phyloP scores from a whole-genome alignment of 2,329 filamentous ascomycete genomes.

The Periconia digitata region DNA sequence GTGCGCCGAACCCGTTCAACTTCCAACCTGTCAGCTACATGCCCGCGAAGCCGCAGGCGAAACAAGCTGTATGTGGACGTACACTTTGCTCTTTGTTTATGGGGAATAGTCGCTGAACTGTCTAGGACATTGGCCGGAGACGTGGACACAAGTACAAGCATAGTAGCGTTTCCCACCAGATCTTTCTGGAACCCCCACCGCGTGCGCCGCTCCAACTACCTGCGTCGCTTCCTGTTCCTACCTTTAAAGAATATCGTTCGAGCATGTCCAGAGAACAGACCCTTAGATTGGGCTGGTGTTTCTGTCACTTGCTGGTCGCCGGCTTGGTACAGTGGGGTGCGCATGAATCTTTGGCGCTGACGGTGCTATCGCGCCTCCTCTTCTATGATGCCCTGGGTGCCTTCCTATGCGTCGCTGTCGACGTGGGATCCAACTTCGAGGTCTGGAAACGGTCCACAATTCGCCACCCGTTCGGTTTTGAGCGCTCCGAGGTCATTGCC shows the following conservation, averaged over 20 bases:
- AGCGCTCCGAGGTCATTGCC: conserved; percentile 89
- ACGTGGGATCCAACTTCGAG: conserved; percentile 94
- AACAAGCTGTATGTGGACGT: conserved; percentile 57
- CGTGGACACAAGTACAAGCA: conserved; percentile 98
- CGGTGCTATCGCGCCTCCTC: conserved; percentile 86
- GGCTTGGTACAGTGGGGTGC: conserved; percentile 84
- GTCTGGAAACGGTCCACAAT: conserved; percentile 94
- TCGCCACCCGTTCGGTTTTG: conserved; percentile 88
- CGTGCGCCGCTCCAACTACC: conserved; percentile 86
- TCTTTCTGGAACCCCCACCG: conserved; percentile 89
- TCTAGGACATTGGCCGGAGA: conserved; percentile 82
- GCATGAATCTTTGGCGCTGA: conserved; percentile 84
- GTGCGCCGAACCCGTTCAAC: conserved; percentile 75
- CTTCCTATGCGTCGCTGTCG: conserved; percentile 85
- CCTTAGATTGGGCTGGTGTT: conserved; percentile 81
- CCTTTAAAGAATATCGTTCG: conserved; percentile 79
- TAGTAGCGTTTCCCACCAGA: conserved; percentile 92
- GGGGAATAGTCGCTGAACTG: conserved; percentile 23
- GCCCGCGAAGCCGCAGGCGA: conserved; percentile 66
- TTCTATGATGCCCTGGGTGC: conserved; percentile 95
- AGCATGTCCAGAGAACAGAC: conserved; percentile 91
- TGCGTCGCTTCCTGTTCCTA: conserved; percentile 89
- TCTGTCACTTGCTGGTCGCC: conserved; percentile 82
- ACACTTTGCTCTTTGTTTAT: background rate
- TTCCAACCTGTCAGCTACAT: conserved; percentile 70